phyloP scores from a whole-genome alignment of 2,329 filamentous ascomycete genomes.

The Fusarium transvaalense region DNA sequence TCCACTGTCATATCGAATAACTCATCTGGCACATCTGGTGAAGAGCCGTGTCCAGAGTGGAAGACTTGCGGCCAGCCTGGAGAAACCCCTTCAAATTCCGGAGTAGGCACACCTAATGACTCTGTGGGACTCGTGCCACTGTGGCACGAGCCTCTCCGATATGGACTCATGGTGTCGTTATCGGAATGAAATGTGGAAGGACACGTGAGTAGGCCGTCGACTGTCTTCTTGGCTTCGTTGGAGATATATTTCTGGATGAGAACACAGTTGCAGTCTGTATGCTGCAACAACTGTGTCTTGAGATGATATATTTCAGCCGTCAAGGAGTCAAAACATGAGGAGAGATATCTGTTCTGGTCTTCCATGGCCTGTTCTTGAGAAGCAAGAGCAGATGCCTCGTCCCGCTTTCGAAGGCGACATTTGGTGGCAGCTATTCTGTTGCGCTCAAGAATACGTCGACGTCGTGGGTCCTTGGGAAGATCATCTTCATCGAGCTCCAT shows the following conservation, averaged over 20 bases:
- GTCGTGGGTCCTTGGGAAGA: constrained; percentile 43
- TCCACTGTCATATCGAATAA: constrained; percentile 44
- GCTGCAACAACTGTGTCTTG: constrained; percentile 49
- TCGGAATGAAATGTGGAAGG: constrained; percentile 34
- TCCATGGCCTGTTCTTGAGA: constrained; percentile 48
- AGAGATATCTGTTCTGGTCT: constrained; percentile 50
- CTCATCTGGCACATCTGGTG: constrained; percentile 41
- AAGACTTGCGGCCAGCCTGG: constrained; percentile 44
- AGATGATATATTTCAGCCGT: constrained; percentile 49
- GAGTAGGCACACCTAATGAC: constrained; percentile 43
- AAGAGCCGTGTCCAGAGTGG: constrained; percentile 31
- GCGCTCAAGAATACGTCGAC: constrained; percentile 49
- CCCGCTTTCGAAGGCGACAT: constrained; percentile 50
- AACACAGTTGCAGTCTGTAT: constrained; percentile 50
- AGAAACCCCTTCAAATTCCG: constrained; percentile 39
- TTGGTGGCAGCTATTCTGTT: constrained; percentile 52
- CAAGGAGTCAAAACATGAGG: constrained; percentile 45
- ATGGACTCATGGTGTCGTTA: constrained; percentile 28
- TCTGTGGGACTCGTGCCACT: constrained; percentile 45
- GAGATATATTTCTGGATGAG: constrained; percentile 52
- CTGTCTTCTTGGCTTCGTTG: constrained; percentile 49
- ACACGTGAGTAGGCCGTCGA: constrained; percentile 41
- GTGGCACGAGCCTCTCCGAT: constrained; percentile 42
- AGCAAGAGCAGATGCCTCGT: constrained; percentile 50
- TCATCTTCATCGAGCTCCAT: constrained; percentile 43